phyloP scores from a whole-genome alignment of 192 early-diverging fungal genomes.

The Linnemannia exigua region DNA sequence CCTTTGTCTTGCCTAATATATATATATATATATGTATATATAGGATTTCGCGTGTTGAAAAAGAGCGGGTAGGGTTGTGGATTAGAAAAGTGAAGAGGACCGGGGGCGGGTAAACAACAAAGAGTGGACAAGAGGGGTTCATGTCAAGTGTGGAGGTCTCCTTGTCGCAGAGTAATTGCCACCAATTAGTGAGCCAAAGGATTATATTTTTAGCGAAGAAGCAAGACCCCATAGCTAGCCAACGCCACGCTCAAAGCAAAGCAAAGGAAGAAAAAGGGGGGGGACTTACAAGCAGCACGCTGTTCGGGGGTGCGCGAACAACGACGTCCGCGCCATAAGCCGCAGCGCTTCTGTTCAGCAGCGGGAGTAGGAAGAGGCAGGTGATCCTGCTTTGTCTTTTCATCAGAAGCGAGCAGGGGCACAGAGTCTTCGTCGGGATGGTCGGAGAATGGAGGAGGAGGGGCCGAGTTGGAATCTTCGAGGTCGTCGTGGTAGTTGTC shows the following conservation, averaged over 20 bases:
- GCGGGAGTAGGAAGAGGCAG: too few species aligned
- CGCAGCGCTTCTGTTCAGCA: neutral
- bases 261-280: neutral
- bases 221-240: neutral
- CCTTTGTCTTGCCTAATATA: constrained; percentile 36
- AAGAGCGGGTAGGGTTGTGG: neutral
- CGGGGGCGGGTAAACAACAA: neutral
- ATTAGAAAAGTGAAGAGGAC: neutral
- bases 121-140: neutral
- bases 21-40: neutral
- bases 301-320: constrained; percentile 29
- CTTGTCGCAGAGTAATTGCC: neutral
- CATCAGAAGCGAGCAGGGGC: neutral
- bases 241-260: neutral
- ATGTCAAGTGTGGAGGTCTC: neutral
- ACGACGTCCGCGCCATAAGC: constrained; percentile 14
- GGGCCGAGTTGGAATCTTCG: constrained; percentile 1
- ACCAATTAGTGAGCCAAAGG: neutral
- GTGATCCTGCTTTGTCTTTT: constrained; percentile 3
- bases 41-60: neutral
- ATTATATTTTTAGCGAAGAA: neutral
- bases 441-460: constrained; percentile 28
- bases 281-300: constrained; percentile 25
- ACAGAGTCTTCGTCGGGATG: constrained; percentile 5
- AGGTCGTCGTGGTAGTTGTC: neutral